phyloP scores from a whole-genome alignment of 148 eudicot species.

The Camellia japonica region DNA sequence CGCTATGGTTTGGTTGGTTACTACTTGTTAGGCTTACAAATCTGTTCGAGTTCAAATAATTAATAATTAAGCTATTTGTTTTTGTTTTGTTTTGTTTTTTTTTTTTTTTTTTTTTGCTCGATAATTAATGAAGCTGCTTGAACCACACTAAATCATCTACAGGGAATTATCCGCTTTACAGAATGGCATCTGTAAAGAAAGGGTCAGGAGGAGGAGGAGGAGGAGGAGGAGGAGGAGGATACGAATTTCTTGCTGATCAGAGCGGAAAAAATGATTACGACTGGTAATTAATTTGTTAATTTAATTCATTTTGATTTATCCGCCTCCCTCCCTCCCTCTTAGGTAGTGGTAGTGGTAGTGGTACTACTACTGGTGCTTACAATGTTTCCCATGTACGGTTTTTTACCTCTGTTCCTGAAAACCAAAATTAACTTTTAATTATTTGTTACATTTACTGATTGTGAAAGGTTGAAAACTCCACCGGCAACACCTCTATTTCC shows the following conservation, averaged over 20 bases:
- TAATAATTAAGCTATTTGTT: too few species aligned
- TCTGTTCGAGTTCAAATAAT: too few species aligned
- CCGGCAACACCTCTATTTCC: constrained; percentile 54
- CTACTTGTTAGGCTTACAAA: too few species aligned
- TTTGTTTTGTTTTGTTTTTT: too few species aligned
- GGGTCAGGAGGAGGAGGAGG: too few species aligned
- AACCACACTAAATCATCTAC: background rate
- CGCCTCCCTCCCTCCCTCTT: too few species aligned
- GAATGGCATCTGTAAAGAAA: constrained; percentile 26
- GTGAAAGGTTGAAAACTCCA: constrained; percentile 50
- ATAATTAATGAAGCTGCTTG: background rate
- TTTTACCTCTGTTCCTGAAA: too few species aligned
- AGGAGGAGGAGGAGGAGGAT: background rate
- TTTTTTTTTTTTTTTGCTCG: background rate
- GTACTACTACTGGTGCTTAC: too few species aligned
- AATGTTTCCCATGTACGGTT: too few species aligned
- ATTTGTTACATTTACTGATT: background rate
- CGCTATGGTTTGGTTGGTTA: too few species aligned
- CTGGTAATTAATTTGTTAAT: constrained; percentile 19
- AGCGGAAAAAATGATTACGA: constrained; percentile 37
- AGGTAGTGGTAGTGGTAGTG: too few species aligned
- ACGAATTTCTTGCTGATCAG: constrained; percentile 24
- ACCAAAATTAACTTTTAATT: background rate
- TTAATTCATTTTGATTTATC: too few species aligned
- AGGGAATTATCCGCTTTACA: constrained; percentile 36